Conservation (phyloP, 805 yeast species). For the Torulaspora microellipsoides region DNA sequence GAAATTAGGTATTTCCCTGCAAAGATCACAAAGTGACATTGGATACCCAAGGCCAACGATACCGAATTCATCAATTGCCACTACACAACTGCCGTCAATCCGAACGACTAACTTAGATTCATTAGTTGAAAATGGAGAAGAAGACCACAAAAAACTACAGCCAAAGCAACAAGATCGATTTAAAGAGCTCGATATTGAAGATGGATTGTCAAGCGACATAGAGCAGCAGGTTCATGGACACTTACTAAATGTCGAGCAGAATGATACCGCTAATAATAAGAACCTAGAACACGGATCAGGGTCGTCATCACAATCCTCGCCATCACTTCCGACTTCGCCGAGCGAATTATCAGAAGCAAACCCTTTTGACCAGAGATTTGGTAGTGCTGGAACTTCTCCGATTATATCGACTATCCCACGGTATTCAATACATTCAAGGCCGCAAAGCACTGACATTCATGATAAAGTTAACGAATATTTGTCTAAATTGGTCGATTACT, state of each 20-base stretch:
- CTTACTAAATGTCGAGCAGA: constrained; percentile 2
- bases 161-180: constrained; percentile 19
- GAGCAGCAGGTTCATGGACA: constrained; percentile 24
- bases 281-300: constrained; percentile 9
- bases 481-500: constrained; percentile 32
- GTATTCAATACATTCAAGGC: constrained; percentile 23
- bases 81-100: constrained; percentile 24
- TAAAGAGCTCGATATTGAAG: constrained; percentile 34
- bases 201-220: constrained; percentile 36
- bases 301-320: constrained; percentile 27
- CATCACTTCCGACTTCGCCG: constrained; percentile 34
- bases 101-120: constrained; percentile 11
- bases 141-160: constrained; percentile 4
- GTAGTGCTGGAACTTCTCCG: constrained; percentile 32
- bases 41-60: constrained; percentile 25
- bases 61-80: constrained; percentile 24
- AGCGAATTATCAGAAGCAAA: constrained; percentile 30
- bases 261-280: constrained; percentile 5
- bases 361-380: constrained; percentile 29
- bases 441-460: constrained; percentile 30
- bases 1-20: constrained; percentile 19
- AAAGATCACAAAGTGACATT: constrained; percentile 32
- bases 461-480: constrained; percentile 32
- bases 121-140: constrained; percentile 8
- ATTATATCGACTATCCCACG: constrained; percentile 30